These are phyloP conservation scores for Leccinum longicurvipes DNA, from an alignment of 768 basidiomycete species.

Conservation along the genomic window DNA sequence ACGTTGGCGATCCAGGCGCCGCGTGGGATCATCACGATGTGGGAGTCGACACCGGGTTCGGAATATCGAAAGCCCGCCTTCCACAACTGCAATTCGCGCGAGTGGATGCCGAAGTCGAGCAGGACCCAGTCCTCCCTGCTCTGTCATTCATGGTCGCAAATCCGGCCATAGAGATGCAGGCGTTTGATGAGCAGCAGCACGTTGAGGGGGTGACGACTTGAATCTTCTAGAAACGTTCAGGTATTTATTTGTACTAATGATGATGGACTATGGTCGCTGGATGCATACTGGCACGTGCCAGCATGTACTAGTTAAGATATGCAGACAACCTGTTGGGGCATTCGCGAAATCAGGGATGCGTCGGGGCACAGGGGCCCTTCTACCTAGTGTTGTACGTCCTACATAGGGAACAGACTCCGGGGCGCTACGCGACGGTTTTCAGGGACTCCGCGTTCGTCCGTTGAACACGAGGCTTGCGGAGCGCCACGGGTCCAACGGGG, in stretches of 20 bases:
- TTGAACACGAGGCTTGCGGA: too few relatives aligned
- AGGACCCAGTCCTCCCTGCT: neutral
- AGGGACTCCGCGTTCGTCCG: too few relatives aligned
- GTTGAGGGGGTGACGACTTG: neutral
- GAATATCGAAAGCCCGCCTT: neutral
- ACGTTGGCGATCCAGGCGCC: neutral
- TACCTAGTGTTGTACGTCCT: too few relatives aligned
- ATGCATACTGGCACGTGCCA: neutral
- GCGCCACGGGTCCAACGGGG: too few relatives aligned
- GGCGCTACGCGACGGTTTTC: too few relatives aligned
- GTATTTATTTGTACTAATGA: neutral
- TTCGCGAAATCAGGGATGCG: too few relatives aligned
- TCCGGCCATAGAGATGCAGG: neutral
- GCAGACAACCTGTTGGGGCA: neutral
- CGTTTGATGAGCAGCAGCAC: neutral
- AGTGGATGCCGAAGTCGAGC: neutral
- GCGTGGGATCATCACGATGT: neutral
- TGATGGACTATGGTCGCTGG: neutral
- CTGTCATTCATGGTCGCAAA: neutral
- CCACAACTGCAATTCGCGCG: neutral
- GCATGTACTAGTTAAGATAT: too few relatives aligned
- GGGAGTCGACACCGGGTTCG: slow-evolving; percentile 16
- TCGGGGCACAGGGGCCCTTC: too few relatives aligned
- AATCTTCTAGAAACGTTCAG: neutral
- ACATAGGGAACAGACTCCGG: too few relatives aligned